A percentile compares a stretch with the other conserved stretches of the same genome.
Evolutionary conservation across 2,329 filamentous ascomycete species (phyloP).

Genomic region (Trichophyton schoenleinii): DNA sequence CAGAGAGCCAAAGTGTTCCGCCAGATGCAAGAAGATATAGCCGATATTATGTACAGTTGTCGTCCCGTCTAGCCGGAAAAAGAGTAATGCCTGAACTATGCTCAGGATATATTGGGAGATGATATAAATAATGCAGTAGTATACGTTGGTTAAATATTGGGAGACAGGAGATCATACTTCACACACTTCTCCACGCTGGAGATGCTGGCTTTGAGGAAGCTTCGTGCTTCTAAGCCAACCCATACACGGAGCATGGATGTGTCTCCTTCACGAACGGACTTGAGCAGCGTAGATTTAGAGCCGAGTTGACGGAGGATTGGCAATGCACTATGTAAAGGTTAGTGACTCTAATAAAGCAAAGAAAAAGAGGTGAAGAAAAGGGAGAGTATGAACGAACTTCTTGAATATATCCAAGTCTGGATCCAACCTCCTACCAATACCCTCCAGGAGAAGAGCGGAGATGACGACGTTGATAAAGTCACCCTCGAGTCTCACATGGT

Average conservation of each 20-base stretch:
- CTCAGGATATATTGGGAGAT: neutral
- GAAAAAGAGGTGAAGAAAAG: neutral
- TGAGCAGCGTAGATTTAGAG: conserved; percentile 40
- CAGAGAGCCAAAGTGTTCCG: neutral
- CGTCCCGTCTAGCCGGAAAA: neutral
- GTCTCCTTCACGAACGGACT: conserved; percentile 59
- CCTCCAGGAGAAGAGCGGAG: conserved; percentile 83
- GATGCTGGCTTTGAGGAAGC: conserved; percentile 78
- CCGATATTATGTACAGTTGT: neutral
- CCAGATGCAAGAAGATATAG: neutral
- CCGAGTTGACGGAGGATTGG: conserved; percentile 84
- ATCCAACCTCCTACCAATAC: conserved; percentile 78
- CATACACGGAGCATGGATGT: conserved; percentile 82
- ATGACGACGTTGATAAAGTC: conserved; percentile 98
- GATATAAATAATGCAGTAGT: neutral
- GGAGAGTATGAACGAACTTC: conserved; percentile 36
- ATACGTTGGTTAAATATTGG: conserved; percentile 54
- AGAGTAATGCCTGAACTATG: neutral
- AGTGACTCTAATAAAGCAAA: neutral
- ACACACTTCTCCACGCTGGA: conserved; percentile 84
- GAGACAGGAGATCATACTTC: conserved; percentile 77
- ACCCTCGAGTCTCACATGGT: conserved; percentile 89
- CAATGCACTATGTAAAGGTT: conserved; percentile 49
- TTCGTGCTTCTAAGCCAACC: conserved; percentile 77
- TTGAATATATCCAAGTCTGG: conserved; percentile 78